Percentiles rank a stretch among this genome's conserved stretches.
phyloP scores from a whole-genome alignment of 768 basidiomycete genomes.

The Hortiboletus flavorubellus region DNA sequence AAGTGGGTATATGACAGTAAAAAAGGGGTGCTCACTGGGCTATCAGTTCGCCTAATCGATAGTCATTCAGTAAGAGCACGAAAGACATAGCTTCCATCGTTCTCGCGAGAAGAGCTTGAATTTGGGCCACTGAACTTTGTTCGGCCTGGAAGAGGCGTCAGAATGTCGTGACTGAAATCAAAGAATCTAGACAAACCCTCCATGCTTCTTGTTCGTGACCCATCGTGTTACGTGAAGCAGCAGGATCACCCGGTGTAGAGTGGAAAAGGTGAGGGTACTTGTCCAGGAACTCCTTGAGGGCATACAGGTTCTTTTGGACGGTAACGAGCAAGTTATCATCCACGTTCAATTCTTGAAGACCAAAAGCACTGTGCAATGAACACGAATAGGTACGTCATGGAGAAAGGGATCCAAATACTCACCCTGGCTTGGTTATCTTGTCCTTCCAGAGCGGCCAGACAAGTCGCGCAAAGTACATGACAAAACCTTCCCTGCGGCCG shows the following conservation, averaged over 20 bases:
- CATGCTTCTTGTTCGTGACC: slow-evolving; percentile 82
- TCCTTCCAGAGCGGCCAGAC: slow-evolving; percentile 85
- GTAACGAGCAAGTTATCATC: slow-evolving; percentile 59
- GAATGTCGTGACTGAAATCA: neutral
- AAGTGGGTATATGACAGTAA: neutral
- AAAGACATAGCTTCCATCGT: slow-evolving; percentile 95
- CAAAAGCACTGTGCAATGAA: slow-evolving; percentile 34
- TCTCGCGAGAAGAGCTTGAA: slow-evolving; percentile 71
- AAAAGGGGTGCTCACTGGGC: slow-evolving; percentile 53
- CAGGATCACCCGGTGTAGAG: slow-evolving; percentile 68
- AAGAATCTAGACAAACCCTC: slow-evolving; percentile 51
- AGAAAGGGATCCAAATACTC: slow-evolving; percentile 17
- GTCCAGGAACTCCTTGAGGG: slow-evolving; percentile 71
- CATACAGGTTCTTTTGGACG: slow-evolving; percentile 77
- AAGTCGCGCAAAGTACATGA: slow-evolving; percentile 81
- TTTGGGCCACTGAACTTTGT: slow-evolving; percentile 74
- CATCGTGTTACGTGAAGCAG: slow-evolving; percentile 50
- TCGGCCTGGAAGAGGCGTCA: slow-evolving; percentile 55
- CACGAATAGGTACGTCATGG: neutral
- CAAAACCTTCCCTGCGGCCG: slow-evolving; percentile 85
- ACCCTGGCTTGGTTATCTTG: slow-evolving; percentile 69
- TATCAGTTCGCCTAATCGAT: slow-evolving; percentile 82
- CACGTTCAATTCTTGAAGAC: slow-evolving; percentile 56
- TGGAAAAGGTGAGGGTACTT: slow-evolving; percentile 86
- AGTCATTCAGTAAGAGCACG: slow-evolving; percentile 87